Percentiles rank a stretch among this genome's conserved stretches.
Evolutionary conservation across 2,329 filamentous ascomycete species (phyloP).

Genomic region (Hypoxylon sp.): DNA sequence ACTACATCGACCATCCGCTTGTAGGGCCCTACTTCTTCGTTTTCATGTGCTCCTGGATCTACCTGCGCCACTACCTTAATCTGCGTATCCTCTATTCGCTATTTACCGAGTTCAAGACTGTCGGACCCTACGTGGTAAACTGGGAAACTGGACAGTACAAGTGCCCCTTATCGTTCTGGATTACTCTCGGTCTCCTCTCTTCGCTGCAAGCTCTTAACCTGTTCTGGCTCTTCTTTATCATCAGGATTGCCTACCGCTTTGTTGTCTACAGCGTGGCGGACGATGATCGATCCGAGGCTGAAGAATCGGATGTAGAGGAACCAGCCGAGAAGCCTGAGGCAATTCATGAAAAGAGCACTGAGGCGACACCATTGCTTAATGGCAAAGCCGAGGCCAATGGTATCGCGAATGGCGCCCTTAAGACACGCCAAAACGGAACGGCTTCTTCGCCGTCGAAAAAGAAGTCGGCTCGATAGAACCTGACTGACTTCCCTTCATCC

Average conservation of each 20-base stretch:
- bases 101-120: conserved; percentile 80
- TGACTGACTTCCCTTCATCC: conserved; percentile 6
- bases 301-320: conserved; percentile 74
- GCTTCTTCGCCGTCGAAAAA: conserved; percentile 45
- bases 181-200: conserved; percentile 75
- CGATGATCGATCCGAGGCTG: conserved; percentile 80
- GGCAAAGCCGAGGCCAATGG: conserved; percentile 53
- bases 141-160: conserved; percentile 86
- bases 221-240: conserved; percentile 85
- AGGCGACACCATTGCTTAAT: conserved; percentile 48
- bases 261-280: conserved; percentile 72
- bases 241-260: conserved; percentile 81
- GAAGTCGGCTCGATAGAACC: conserved; percentile 47
- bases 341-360: conserved; percentile 42
- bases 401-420: conserved; percentile 45
- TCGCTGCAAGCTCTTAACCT: conserved; percentile 81
- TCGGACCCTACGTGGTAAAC: conserved; percentile 82
- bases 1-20: conserved; percentile 86
- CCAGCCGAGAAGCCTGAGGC: conserved; percentile 46
- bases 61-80: conserved; percentile 89
- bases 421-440: conserved; percentile 45
- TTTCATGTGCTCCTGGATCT: conserved; percentile 89
- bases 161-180: conserved; percentile 77
- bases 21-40: conserved; percentile 87
- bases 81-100: conserved; percentile 82